phyloP scores from a whole-genome alignment of 1,284 basidiomycete genomes.

The Cryptococcus sp. region DNA sequence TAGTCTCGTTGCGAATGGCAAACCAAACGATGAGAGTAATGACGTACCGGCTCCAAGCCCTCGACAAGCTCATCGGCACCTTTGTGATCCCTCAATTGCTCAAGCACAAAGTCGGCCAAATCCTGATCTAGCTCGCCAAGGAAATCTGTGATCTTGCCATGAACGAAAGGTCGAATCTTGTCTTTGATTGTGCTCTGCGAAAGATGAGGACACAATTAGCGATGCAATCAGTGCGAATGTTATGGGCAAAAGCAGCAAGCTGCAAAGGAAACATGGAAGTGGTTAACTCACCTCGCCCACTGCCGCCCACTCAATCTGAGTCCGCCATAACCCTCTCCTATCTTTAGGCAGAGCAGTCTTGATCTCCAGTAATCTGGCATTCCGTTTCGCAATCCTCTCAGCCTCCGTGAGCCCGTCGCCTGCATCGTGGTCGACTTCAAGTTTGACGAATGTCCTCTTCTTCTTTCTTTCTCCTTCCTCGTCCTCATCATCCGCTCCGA shows the following conservation, averaged over 20 bases:
- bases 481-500: slow-evolving; percentile 73
- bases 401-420: slow-evolving; percentile 31
- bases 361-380: slow-evolving; percentile 74
- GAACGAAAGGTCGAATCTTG: slow-evolving; percentile 77
- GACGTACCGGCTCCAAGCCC: slow-evolving; percentile 78
- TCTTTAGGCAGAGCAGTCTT: slow-evolving; percentile 67
- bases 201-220: too few species aligned
- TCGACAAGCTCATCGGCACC: slow-evolving; percentile 76
- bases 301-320: slow-evolving; percentile 81
- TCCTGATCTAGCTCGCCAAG: slow-evolving; percentile 75
- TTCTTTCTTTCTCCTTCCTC: slow-evolving; percentile 72
- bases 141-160: slow-evolving; percentile 74
- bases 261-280: background rate
- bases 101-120: slow-evolving; percentile 82
- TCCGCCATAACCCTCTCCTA: slow-evolving; percentile 72
- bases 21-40: background rate
- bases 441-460: slow-evolving; percentile 75
- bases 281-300: slow-evolving; percentile 67
- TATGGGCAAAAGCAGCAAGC: too few species aligned
- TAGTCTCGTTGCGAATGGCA: background rate
- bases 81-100: slow-evolving; percentile 83
- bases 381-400: slow-evolving; percentile 65
- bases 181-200: slow-evolving; percentile 30
- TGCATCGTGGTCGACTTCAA: slow-evolving; percentile 65
- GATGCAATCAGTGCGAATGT: too few species aligned